A percentile compares a stretch with the other conserved stretches of the same genome.
phyloP scores from a whole-genome alignment of 257 asterid species.

The Parsonsia alboflavescens region DNA sequence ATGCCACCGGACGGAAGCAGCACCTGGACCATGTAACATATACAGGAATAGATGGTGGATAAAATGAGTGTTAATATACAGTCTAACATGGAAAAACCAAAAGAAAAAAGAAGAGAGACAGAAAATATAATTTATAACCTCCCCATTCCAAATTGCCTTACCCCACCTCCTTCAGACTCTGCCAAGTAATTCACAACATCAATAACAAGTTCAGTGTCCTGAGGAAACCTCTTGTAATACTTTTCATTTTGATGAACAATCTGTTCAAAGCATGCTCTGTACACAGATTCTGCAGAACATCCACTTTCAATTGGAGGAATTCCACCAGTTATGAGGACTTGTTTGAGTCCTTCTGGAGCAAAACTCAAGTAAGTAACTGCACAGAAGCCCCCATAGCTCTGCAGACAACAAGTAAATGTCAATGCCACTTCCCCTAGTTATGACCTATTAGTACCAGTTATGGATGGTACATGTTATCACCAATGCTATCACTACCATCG shows the following conservation, averaged over 20 bases:
- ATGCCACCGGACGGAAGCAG: conserved; percentile 88
- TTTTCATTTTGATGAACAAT: conserved; percentile 61
- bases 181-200: conserved; percentile 71
- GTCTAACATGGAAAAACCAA: background rate
- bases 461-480: background rate
- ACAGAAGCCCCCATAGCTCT: conserved; percentile 98
- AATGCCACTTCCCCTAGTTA: background rate
- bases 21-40: conserved; percentile 38
- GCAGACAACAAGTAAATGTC: conserved; percentile 24
- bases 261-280: conserved; percentile 77
- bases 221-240: conserved; percentile 82
- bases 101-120: background rate
- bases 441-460: background rate
- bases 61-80: background rate
- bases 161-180: conserved; percentile 92
- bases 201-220: conserved; percentile 53
- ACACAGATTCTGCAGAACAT: conserved; percentile 80
- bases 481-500: background rate
- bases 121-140: conserved; percentile 3
- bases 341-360: conserved; percentile 89
- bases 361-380: conserved; percentile 90
- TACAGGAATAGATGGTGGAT: conserved; percentile 10
- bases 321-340: conserved; percentile 95
- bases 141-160: conserved; percentile 32
- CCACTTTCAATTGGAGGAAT: conserved; percentile 78